phyloP scores from a whole-genome alignment of 306 rosid species.

The Prunus mira region DNA sequence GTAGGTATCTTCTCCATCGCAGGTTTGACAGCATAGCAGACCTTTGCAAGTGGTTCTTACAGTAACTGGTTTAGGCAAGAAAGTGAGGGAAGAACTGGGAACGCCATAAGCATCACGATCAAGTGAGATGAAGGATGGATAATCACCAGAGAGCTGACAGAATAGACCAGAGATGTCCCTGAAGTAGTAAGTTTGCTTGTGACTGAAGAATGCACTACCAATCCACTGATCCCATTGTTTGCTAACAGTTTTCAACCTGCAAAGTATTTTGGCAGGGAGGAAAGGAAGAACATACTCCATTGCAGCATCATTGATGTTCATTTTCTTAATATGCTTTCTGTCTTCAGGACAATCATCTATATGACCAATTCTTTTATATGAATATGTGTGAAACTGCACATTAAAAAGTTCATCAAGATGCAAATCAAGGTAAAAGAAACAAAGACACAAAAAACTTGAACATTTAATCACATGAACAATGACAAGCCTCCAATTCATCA shows the following conservation, averaged over 20 bases:
- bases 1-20: conserved; percentile 5
- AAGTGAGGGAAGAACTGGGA: conserved; percentile 20
- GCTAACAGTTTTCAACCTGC: conserved; percentile 38
- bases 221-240: conserved; percentile 38
- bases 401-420: not conserved
- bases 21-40: conserved; percentile 34
- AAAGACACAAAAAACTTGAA: not conserved
- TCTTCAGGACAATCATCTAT: not conserved
- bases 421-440: not conserved
- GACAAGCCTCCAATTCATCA: not conserved
- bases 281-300: conserved; percentile 22
- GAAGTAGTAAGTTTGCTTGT: conserved; percentile 29
- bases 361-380: not conserved
- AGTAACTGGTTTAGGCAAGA: conserved; percentile 23
- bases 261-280: conserved; percentile 44
- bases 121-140: conserved; percentile 28
- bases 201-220: conserved; percentile 20
- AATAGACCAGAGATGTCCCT: conserved; percentile 28
- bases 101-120: conserved; percentile 27
- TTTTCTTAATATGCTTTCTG: not conserved
- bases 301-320: conserved; percentile 13
- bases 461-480: not conserved
- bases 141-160: not conserved
- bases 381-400: conserved; percentile 19
- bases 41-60: conserved; percentile 29